These are phyloP conservation scores for Pestalotiopsis sp. DNA, from an alignment of 2,329 filamentous ascomycete species.

Conservation along the genomic window DNA sequence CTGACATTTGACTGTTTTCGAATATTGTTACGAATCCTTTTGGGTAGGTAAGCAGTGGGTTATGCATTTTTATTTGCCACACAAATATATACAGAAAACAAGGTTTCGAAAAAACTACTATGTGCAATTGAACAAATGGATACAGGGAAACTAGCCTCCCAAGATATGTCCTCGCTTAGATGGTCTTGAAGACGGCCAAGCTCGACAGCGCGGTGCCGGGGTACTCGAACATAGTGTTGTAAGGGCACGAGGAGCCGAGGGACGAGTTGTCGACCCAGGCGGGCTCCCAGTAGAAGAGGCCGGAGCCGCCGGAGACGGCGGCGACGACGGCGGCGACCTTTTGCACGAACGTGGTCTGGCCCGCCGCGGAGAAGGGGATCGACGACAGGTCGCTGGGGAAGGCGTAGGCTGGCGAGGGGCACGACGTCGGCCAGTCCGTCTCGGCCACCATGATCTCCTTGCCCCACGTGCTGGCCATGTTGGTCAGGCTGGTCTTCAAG, in stretches of 20 bases:
- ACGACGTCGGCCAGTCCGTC: conserved; percentile 70
- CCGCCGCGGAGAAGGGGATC: conserved; percentile 65
- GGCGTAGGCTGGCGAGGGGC: conserved; percentile 56
- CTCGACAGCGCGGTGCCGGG: conserved; percentile 58
- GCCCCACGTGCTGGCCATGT: conserved; percentile 62
- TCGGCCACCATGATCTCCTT: conserved; percentile 73
- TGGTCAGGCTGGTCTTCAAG: conserved; percentile 57
- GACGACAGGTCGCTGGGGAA: conserved; percentile 63
- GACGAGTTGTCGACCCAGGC: conserved; percentile 69
- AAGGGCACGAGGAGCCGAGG: conserved; percentile 66
- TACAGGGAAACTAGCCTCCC: conserved; percentile 3
- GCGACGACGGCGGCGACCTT: conserved; percentile 59
- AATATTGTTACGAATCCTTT: not conserved
- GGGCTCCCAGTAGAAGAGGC: conserved; percentile 76
- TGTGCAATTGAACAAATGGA: not conserved
- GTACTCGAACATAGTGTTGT: conserved; percentile 64
- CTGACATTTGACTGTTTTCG: not conserved
- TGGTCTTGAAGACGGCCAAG: conserved; percentile 55
- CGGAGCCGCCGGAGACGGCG: conserved; percentile 55
- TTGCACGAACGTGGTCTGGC: conserved; percentile 65
- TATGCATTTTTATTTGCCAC: not conserved
- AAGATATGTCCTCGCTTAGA: conserved; percentile 33
- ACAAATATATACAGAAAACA: not conserved
- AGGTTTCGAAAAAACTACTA: not conserved
- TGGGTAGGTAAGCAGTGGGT: not conserved